Evolutionary conservation across 345 rosid species (phyloP).

Genomic region (Eucalyptus erythrocorys): DNA sequence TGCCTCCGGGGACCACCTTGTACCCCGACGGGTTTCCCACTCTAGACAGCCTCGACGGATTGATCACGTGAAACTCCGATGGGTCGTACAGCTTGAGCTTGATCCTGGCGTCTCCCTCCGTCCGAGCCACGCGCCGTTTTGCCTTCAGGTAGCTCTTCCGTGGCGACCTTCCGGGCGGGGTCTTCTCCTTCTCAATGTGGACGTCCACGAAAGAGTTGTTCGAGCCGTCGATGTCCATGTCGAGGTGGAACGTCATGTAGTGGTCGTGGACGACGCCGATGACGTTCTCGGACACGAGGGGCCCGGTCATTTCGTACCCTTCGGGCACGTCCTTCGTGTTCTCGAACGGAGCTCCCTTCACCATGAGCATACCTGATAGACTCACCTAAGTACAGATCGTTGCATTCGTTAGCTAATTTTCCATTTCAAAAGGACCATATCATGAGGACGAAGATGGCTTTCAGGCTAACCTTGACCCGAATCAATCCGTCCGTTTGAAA

Average conservation of each 20-base stretch:
- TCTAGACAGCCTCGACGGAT: conserved; percentile 40
- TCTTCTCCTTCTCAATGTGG: conserved; percentile 39
- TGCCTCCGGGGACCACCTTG: conserved; percentile 59
- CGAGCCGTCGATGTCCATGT: conserved; percentile 72
- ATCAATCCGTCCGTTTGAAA: conserved; percentile 81
- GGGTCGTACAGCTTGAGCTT: conserved; percentile 60
- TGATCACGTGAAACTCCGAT: conserved; percentile 57
- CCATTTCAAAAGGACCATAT: neutral
- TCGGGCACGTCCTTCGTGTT: conserved; percentile 30
- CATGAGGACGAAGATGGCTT: neutral
- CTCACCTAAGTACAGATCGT: conserved; percentile 21
- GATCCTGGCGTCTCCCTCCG: conserved; percentile 62
- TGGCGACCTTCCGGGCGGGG: conserved; percentile 35
- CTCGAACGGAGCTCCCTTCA: conserved; percentile 51
- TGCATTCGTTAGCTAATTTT: neutral
- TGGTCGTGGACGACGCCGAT: conserved; percentile 84
- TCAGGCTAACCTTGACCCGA: conserved; percentile 38
- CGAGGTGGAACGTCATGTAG: conserved; percentile 57
- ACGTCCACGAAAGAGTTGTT: conserved; percentile 61
- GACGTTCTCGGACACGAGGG: conserved; percentile 60
- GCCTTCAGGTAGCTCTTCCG: conserved; percentile 55
- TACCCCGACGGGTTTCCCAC: conserved; percentile 68
- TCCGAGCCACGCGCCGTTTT: conserved; percentile 26
- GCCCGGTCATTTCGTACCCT: conserved; percentile 36
- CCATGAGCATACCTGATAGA: conserved; percentile 71